Evolutionary conservation across 129 eudicot genomes (phyloP).

Genomic region (Silybum marianum): DNA sequence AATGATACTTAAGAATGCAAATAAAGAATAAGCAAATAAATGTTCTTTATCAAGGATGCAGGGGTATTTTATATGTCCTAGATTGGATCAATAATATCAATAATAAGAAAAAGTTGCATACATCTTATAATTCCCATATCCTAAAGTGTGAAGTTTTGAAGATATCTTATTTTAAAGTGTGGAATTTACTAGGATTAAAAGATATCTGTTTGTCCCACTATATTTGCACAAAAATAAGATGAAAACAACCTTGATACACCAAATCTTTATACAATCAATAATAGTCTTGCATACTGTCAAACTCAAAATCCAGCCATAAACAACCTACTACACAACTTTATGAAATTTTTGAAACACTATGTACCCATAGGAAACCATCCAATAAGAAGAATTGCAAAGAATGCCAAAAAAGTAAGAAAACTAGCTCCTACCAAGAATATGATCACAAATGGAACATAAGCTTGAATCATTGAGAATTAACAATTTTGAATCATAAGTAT

Average conservation of each 20-base stretch:
- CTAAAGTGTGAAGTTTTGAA: too few relatives aligned
- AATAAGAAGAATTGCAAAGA: conserved; percentile 54
- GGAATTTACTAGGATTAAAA: too few relatives aligned
- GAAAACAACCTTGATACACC: conserved; percentile 7
- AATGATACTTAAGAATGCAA: too few relatives aligned
- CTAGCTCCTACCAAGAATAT: conserved; percentile 55
- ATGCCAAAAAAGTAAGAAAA: conserved; percentile 64
- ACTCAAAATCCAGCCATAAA: neutral
- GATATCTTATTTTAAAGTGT: too few relatives aligned
- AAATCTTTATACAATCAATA: conserved; percentile 12
- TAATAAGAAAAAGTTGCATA: too few relatives aligned
- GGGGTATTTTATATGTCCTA: too few relatives aligned
- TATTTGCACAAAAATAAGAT: neutral
- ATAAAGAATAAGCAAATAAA: too few relatives aligned
- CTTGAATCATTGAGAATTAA: conserved; percentile 37
- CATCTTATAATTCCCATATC: too few relatives aligned
- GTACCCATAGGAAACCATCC: conserved; percentile 94
- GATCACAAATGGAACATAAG: conserved; percentile 61
- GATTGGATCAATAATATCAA: too few relatives aligned
- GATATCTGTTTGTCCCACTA: too few relatives aligned
- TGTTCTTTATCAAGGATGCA: too few relatives aligned
- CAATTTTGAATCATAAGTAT: neutral
- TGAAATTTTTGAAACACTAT: conserved; percentile 69
- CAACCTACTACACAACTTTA: conserved; percentile 36
- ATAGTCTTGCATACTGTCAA: conserved; percentile 11